Base-by-base conservation (phyloP, 805 yeast species). In the Spathaspora gorwiae region DNA sequence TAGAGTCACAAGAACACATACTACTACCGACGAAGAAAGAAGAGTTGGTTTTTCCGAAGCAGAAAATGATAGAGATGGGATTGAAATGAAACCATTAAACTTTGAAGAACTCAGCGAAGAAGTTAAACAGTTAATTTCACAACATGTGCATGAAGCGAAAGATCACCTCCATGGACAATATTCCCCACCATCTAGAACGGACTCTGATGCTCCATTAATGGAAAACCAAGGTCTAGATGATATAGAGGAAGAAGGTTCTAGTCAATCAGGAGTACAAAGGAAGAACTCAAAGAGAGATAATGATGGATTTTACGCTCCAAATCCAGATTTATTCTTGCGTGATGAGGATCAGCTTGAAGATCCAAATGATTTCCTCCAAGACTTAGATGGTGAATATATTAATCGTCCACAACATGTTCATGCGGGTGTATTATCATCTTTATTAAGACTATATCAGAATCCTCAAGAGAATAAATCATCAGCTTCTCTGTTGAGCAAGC, bases 341-440 rank as follows among this genome's bases (percentile, higher is more conserved):
- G 35, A 62, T n/a, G 55, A 56, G 2, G 62, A 56, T 15, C 38
- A 13, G n/a, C 39, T 31, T 27, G 47, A 35, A 27, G 40, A 41
- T 13, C 42, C 40, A 5, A 60, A 63, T 45, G 64, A 61, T 34
- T 59, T 67, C 39, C 53, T 64, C 47, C 52, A 65, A 47, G 61
- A 58, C 30, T 70, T 66, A 12, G 68, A 62, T 29, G 56, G 61
- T 32, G 61, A 62, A 47, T 68, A 69, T 47, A 56, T 72, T 12
- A 64, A 67, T 6, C 73, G 70, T 1, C 73, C 72, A 1, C 70
- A 74, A 36, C 77, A 76, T 43, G 90, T 88, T 10, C 84, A 84
- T 53, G 90, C 90, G 26, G 97, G 97, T 62, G 92, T 90, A 13
- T 72, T 90, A 27, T 87, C 96, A 0, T 80, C 92, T 1, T 72